Percentiles rank a stretch among this genome's conserved stretches.
Conservation (phyloP, 202 grass and related monocot genomes). For the Miscanthus sacchariflorus region DNA sequence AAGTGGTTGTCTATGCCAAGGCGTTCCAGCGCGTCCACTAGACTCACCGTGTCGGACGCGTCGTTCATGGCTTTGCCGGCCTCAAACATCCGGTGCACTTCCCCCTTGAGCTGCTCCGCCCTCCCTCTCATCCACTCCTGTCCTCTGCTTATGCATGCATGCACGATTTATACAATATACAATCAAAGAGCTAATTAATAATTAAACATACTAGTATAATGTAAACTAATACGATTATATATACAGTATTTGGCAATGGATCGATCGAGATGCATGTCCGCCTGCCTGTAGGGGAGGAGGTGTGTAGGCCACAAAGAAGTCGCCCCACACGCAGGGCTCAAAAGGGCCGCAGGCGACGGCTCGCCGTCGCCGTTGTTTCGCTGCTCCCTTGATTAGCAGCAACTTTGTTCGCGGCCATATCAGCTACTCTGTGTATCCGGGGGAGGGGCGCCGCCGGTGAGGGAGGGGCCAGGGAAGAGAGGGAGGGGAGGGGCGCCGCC, state of each 20-base stretch:
- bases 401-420: too few species aligned
- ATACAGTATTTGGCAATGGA: too few species aligned
- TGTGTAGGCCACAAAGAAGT: not conserved
- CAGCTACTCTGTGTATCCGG: too few species aligned
- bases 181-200: not conserved
- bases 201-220: not conserved
- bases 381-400: too few species aligned
- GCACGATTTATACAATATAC: not conserved
- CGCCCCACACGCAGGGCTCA: not conserved
- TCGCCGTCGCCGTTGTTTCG: too few species aligned
- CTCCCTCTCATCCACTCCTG: conserved; percentile 14
- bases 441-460: too few species aligned
- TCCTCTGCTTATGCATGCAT: conserved; percentile 3
- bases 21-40: conserved; percentile 44
- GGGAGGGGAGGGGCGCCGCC: too few species aligned
- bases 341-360: not conserved
- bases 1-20: conserved; percentile 49
- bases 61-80: not conserved
- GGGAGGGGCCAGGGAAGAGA: too few species aligned
- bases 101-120: not conserved
- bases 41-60: not conserved
- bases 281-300: not conserved
- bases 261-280: not conserved
- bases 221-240: not conserved
- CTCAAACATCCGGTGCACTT: conserved; percentile 13